Evolutionary conservation across 177 flowering plant species (phyloP), one percentile per base, ranked within the genome.

Genomic region (Telopea speciosissima): DNA sequence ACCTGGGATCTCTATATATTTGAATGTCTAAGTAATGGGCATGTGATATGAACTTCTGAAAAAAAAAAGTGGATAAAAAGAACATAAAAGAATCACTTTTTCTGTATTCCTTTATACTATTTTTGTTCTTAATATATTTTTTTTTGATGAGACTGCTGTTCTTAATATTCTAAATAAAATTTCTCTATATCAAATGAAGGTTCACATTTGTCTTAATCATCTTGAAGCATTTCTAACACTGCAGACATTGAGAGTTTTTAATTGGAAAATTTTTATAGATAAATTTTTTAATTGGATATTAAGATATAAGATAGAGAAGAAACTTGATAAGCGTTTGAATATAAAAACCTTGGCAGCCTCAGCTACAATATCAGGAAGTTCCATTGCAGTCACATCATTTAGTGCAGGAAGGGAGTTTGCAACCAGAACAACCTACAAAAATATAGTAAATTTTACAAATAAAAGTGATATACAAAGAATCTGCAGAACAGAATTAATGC

Each of bases 381-480:
- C 99, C 88, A 88, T 88, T 1, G 99, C 97, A 68, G 97, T 94
- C 36, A 89, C 87, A 81, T 94, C 99, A 76, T 94, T 94, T 65
- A 94, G 73, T 21, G 99, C 97, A 67, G 99, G 97, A 70, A 90
- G 93, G 8, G 97, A 94, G 79, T 94, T 94, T 19, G 93, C 99
- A 59, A 92, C 97, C 79, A 94, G 84, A 70, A 94, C 96, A 72
- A 94, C 99, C 99, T 94, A 83, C 81, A 81, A 24, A 77, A 78
- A 66, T 8, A 40, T 74, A 66, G 25, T 65, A 23, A 28, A 63
- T 19, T 58, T 58, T 58, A 19, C 61, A 17, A 21, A 54, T 54
- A 54, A 11, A 5, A 54, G 19, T 1, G n/a, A 19, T 2, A 58
- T 21, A 58, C 4, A 58, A 58, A 58, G 6, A 58, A 19, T 19